Conservation (phyloP, 1,284 basidiomycete species). For the Puccinia triticina region DNA sequence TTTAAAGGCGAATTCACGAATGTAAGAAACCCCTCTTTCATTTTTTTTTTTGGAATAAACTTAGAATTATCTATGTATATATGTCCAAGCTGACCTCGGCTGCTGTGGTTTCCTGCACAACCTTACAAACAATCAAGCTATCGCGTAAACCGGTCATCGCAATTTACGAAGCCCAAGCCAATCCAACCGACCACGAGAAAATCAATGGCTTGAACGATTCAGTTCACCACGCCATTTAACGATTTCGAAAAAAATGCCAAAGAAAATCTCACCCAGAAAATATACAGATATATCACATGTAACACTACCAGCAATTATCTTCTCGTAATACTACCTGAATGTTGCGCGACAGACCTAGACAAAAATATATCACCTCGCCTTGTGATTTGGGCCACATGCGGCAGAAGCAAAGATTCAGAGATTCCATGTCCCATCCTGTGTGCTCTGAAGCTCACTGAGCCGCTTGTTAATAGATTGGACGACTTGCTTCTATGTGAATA, state of each 20-base stretch:
- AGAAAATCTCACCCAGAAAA: not conserved
- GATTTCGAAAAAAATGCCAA: not conserved
- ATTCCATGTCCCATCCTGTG: no score
- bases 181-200: conserved; percentile 76
- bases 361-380: no score
- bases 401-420: no score
- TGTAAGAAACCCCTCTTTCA: conserved; percentile 64
- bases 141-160: conserved; percentile 72
- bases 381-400: no score
- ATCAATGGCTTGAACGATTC: conserved; percentile 69
- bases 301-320: not conserved
- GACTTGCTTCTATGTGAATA: no score
- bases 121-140: conserved; percentile 62
- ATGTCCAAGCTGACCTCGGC: not conserved
- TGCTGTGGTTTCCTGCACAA: not conserved
- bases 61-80: no score
- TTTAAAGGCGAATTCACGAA: conserved; percentile 77
- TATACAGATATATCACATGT: not conserved
- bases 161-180: conserved; percentile 77
- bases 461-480: no score
- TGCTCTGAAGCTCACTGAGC: no score
- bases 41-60: not conserved
- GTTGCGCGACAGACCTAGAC: no score
- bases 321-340: no score
- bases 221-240: conserved; percentile 12